These are phyloP conservation scores for Lipomyces sp. DNA, from an alignment of 805 yeast genomes.

Conservation along the genomic window DNA sequence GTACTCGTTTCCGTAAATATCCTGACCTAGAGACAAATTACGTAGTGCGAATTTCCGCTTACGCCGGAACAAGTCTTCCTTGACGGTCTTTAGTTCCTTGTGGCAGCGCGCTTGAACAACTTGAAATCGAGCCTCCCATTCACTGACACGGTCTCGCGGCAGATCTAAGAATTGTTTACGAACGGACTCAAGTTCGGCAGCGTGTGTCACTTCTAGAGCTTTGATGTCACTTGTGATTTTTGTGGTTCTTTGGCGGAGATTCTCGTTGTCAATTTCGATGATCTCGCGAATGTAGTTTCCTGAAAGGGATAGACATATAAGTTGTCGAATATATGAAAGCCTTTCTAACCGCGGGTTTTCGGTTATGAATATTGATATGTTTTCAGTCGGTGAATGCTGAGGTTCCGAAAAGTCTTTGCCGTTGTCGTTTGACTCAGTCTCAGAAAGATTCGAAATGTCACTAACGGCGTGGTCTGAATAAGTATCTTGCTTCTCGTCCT, in stretches of 20 bases:
- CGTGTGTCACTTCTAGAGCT: conserved; percentile 29
- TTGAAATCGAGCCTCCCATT: conserved; percentile 33
- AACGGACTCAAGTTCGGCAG: conserved; percentile 28
- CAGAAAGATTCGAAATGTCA: too few relatives aligned
- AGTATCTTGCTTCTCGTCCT: too few relatives aligned
- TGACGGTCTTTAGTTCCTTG: conserved; percentile 32
- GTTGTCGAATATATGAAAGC: conserved; percentile 33
- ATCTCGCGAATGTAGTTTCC: conserved; percentile 40
- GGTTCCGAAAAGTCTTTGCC: not conserved
- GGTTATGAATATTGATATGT: conserved; percentile 14
- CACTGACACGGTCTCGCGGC: conserved; percentile 25
- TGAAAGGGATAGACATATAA: conserved; percentile 35
- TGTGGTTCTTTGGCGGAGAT: conserved; percentile 31
- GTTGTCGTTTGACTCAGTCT: too few relatives aligned
- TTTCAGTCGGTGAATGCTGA: not conserved
- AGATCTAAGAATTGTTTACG: conserved; percentile 30
- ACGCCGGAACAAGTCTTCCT: conserved; percentile 34
- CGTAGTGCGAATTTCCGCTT: conserved; percentile 36
- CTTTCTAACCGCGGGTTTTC: conserved; percentile 31
- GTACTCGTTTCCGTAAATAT: conserved; percentile 37
- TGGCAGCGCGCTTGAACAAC: conserved; percentile 32
- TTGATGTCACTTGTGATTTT: conserved; percentile 34
- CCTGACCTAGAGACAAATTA: conserved; percentile 38
- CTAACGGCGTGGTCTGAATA: too few relatives aligned
- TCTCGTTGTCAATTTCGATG: conserved; percentile 36